Conservation (phyloP, 371 early-diverging fungal species). For the Mortierella sp. region DNA sequence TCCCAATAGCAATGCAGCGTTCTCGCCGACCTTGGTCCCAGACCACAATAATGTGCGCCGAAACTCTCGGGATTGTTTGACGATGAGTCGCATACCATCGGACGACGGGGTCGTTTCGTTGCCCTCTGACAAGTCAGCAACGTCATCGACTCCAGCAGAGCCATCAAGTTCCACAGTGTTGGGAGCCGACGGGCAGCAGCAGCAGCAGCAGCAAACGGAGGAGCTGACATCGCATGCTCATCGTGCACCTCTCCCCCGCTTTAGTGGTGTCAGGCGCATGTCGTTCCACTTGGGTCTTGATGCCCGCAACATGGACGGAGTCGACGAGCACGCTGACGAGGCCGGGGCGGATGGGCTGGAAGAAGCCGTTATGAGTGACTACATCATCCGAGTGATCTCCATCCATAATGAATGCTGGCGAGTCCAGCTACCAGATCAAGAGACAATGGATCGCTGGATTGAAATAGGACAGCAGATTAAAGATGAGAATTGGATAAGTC, state of each 20-base stretch:
- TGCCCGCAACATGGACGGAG: constrained; percentile 13
- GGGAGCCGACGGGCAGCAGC: no score
- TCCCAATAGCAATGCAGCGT: no score
- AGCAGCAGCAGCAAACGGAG: no score
- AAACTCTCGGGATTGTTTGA: no score
- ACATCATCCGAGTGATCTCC: constrained; percentile 36
- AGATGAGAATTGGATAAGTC: constrained; percentile 42
- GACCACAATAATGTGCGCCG: no score
- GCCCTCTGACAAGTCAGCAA: no score
- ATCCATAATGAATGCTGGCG: constrained; percentile 49
- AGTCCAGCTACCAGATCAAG: constrained; percentile 39
- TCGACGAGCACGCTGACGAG: neutral
- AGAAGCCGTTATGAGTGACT: constrained; percentile 17
- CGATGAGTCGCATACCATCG: no score
- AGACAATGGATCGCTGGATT: constrained; percentile 49
- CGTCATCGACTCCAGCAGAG: no score
- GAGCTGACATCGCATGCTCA: neutral
- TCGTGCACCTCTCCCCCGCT: neutral
- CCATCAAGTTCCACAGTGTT: no score
- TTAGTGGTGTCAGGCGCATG: constrained; percentile 1
- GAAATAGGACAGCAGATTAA: constrained; percentile 44
- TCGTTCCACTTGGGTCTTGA: constrained; percentile 1
- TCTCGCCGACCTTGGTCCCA: no score
- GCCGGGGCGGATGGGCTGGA: constrained; percentile 2
- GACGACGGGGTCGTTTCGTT: no score